A percentile compares a stretch with the other conserved stretches of the same genome.
Conservation (phyloP, 192 early-diverging fungal genomes). For the Chytriomyces sp. region DNA sequence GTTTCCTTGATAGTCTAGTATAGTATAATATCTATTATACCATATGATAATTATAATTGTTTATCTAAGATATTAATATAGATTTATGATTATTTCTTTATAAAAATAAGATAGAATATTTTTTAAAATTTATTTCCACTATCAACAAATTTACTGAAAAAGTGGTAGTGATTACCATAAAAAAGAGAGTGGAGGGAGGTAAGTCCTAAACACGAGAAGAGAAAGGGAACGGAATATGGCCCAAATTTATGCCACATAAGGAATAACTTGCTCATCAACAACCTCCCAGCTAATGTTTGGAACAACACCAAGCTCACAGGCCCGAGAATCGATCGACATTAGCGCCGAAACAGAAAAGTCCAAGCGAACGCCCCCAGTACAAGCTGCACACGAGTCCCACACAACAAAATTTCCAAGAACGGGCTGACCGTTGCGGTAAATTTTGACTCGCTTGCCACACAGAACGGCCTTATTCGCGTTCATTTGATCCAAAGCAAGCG, state of each 20-base stretch:
- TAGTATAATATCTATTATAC: no score
- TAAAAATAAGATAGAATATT: no score
- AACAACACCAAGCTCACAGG: constrained; percentile 9
- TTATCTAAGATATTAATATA: no score
- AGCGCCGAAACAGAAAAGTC: constrained; percentile 16
- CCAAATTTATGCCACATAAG: constrained; percentile 1
- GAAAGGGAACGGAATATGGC: no score
- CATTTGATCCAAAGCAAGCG: constrained; percentile 18
- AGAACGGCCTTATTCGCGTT: constrained; percentile 9
- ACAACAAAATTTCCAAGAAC: constrained; percentile 10
- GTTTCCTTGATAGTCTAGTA: no score
- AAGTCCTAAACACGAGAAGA: no score
- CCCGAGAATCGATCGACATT: neutral
- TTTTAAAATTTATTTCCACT: no score
- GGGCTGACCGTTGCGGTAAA: neutral
- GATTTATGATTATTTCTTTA: no score
- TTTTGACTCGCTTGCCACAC: constrained; percentile 21
- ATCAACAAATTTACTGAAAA: no score
- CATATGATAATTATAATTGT: no score
- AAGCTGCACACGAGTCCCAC: constrained; percentile 16
- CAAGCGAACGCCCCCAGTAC: constrained; percentile 14
- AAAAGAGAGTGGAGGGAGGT: no score
- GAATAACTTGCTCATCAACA: constrained; percentile 25
- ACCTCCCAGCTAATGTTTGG: constrained; percentile 20
- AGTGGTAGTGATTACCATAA: no score